Percentiles rank a stretch among this genome's conserved stretches.
Conservation (phyloP, 2,329 filamentous ascomycete species). For the Plenodomus biglobosus region DNA sequence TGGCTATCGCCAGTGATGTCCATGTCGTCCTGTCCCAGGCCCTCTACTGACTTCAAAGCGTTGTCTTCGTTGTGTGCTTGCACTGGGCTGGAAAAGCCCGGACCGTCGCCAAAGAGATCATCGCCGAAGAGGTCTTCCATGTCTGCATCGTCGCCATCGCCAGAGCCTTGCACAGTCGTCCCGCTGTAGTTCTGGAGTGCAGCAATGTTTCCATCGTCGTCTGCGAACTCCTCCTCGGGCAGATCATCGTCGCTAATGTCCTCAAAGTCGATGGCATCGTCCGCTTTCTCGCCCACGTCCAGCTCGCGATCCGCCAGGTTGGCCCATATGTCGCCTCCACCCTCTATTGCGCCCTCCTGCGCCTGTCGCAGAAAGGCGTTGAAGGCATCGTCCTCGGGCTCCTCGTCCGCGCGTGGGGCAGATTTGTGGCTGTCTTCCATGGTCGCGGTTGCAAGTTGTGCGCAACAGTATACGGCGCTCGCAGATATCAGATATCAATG, state of each 20-base stretch:
- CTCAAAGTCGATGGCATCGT: slow-evolving; percentile 87
- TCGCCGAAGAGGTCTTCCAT: slow-evolving; percentile 67
- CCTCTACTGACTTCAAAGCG: slow-evolving; percentile 40
- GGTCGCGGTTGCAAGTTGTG: slow-evolving; percentile 21
- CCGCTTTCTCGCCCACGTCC: slow-evolving; percentile 72
- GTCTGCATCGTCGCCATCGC: slow-evolving; percentile 42
- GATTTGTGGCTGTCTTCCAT: slow-evolving; percentile 26
- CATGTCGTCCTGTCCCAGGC: slow-evolving; percentile 8
- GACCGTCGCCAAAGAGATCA: slow-evolving; percentile 37
- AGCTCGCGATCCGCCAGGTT: slow-evolving; percentile 41
- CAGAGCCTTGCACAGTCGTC: slow-evolving; percentile 34
- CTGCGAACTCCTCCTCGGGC: slow-evolving; percentile 64
- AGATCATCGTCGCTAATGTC: slow-evolving; percentile 92
- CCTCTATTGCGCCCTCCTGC: slow-evolving; percentile 20
- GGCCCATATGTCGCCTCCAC: slow-evolving; percentile 26
- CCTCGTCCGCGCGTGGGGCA: slow-evolving; percentile 9
- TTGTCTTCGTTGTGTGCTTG: slow-evolving; percentile 42
- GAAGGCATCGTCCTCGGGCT: slow-evolving; percentile 27
- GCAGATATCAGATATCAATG: slow-evolving; percentile 2
- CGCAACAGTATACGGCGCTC: too few relatives aligned
- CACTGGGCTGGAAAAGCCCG: slow-evolving; percentile 24
- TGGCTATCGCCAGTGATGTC: slow-evolving; percentile 13
- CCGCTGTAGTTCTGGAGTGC: slow-evolving; percentile 33
- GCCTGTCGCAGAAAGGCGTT: slow-evolving; percentile 22
- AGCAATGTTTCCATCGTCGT: slow-evolving; percentile 21